A percentile compares a stretch with the other conserved stretches of the same genome.
phyloP scores from a whole-genome alignment of 164 flowering plant genomes.

The Houttuynia cordata region DNA sequence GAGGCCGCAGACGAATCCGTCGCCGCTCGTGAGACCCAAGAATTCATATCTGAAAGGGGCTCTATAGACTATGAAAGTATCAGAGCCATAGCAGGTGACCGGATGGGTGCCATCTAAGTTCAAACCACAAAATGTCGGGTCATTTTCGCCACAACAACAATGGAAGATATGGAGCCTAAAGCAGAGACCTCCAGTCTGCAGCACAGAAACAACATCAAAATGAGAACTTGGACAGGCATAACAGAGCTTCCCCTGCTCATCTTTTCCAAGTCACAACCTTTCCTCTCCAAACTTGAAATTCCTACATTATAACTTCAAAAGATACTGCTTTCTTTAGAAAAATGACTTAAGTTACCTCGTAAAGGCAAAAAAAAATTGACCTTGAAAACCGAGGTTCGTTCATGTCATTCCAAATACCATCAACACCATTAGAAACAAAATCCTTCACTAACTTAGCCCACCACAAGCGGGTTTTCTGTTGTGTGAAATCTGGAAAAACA shows the following conservation, averaged over 20 bases:
- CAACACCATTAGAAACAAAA: slow-evolving; percentile 77
- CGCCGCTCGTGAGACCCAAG: slow-evolving; percentile 65
- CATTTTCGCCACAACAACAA: slow-evolving; percentile 85
- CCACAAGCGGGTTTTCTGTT: slow-evolving; percentile 74
- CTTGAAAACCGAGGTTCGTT: slow-evolving; percentile 94
- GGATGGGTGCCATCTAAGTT: slow-evolving; percentile 75
- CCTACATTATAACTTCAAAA: no score
- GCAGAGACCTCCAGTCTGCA: slow-evolving; percentile 31
- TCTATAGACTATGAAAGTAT: slow-evolving; percentile 61
- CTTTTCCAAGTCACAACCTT: background rate
- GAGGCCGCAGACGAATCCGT: no score
- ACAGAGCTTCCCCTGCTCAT: slow-evolving; percentile 16
- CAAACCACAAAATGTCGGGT: slow-evolving; percentile 76
- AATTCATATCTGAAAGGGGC: slow-evolving; percentile 55
- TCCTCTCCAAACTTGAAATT: no score
- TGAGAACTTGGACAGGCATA: slow-evolving; percentile 16
- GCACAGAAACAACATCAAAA: slow-evolving; percentile 24
- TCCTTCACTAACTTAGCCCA: slow-evolving; percentile 86
- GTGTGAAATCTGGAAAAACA: slow-evolving; percentile 91
- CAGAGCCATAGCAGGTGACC: slow-evolving; percentile 71
- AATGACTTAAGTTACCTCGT: background rate
- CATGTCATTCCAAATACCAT: slow-evolving; percentile 99
- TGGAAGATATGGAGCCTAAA: slow-evolving; percentile 86
- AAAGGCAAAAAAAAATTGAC: slow-evolving; percentile 13
- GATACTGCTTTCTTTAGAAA: no score